Base-by-base conservation (phyloP, 164 flowering plant genomes). In the Dillenia suffruticosa region DNA sequence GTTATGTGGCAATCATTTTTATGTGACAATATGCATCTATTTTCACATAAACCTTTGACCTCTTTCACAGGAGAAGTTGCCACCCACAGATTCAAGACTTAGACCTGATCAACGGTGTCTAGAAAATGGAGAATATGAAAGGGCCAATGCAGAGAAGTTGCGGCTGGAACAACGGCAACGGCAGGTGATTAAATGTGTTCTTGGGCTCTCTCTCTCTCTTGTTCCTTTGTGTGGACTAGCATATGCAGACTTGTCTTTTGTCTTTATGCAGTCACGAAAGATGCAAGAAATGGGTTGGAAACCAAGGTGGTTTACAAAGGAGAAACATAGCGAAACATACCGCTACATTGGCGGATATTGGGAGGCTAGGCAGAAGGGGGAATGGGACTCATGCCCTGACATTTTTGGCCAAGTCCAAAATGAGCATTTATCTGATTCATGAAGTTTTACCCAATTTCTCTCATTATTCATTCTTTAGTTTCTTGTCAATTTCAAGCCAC, bases 31-130 rank as follows among this genome's bases (percentile, higher is more conserved):
- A 7, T 32, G 40, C 40, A 7, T 6, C 40, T 32, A 32, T 32
- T 32, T 32, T 32, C 40, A 32, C 5, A 7, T 7, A 32, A 32
- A 1, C 1, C 7, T 32, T 32, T 32, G 40, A 32, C 40, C 40
- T 32, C 7, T 32, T 5, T 32, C 40, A 32, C 78, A 76, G 87
- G 84, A 83, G 53, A 78, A 77, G 64, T 47, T 83, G 66, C 84
- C 87, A 17, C 87, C 84, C 0, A 81, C 84, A 46, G 84, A 79
- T 70, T 81, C 83, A 46, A 76, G 87, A 61, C 81, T 80, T 2
- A 79, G 87, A 68, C 87, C 84, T 15, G 84, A 83, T 67, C 87
- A 83, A 61, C 74, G 87, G 54, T 70, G 59, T 55, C 66, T 83
- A 19, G 83, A 83, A 53, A 79, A 77, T 54, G 87, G 87, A 3